Base-by-base conservation (phyloP, 2,329 filamentous ascomycete species). In the Thyridium curvatum region DNA sequence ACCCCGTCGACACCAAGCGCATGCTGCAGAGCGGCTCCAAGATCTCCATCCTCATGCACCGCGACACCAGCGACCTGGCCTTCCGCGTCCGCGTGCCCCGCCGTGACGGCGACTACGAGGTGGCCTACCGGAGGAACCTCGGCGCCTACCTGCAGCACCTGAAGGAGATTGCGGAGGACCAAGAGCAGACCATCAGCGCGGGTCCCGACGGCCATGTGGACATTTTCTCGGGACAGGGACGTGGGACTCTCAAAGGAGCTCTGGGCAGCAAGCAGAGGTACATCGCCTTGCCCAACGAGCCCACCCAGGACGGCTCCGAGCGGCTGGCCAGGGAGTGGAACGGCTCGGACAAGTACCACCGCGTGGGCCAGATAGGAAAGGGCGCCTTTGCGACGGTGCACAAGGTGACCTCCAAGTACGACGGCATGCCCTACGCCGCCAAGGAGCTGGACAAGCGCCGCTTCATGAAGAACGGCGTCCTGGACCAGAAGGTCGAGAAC, bases 321-420 rank as follows among this genome's bases (percentile, higher is more conserved):
- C 53, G 35, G 61, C 40, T 64, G 52, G 72, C 45, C 59, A 77
- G 62, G 61, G 86, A 68, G 72, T 96, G 88, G 91, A 82, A 80
- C 45, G 93, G 93, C 29, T 89, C 87, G 2, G 71, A 76, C 6
- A 82, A 79, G 45, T 98, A 97, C 64, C 94, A 94, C 53, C 81
- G 88, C 17, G 78, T 87, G 9, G 79, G 82, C 18, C 72, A 79
- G 35, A 84, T 98, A 46, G 93, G 93, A 33, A 93, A 93, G 58
- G 93, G 93, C 6, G 91, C 93, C 3, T 98, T 98, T 66, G 93
- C 93, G 4, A 87, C 83, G 0, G 93, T 98, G 2, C 91, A 95
- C 62, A 87, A 89, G 58, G 75, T 96, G 18, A 91, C 91, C 1
- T 83, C 84, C 14, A 94, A 89, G 61, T 85, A 79, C 51, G 82